A percentile compares a stretch with the other conserved stretches of the same genome.
Conservation (phyloP, 495 filamentous ascomycete genomes). For the Clohesyomyces aquaticus region DNA sequence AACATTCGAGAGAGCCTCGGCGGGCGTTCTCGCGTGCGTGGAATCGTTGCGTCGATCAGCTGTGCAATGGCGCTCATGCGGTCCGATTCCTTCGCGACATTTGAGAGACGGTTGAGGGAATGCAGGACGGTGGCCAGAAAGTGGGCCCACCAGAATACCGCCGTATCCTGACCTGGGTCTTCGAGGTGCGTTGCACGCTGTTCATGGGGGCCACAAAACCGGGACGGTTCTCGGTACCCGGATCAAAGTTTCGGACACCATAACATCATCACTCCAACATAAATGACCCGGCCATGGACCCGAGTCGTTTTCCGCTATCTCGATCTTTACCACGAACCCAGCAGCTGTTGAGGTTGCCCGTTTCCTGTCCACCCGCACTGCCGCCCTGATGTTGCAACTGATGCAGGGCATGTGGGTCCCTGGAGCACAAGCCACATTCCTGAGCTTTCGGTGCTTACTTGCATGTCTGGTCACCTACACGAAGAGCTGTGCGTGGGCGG, state of each 20-base stretch:
- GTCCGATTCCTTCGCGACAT: neutral
- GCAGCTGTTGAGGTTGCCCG: neutral
- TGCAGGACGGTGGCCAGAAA: too few species aligned
- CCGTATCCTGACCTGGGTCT: too few species aligned
- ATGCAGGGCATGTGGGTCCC: neutral
- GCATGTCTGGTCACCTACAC: too few species aligned
- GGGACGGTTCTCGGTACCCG: too few species aligned
- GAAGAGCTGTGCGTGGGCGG: too few species aligned
- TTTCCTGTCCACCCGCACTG: neutral
- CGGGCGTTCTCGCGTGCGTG: neutral
- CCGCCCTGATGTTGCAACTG: neutral
- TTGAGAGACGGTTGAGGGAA: too few species aligned
- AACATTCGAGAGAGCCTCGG: neutral
- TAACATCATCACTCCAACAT: neutral
- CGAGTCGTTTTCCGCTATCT: neutral
- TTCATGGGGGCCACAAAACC: too few species aligned
- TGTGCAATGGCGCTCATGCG: neutral
- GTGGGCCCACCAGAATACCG: too few species aligned
- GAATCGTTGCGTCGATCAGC: neutral
- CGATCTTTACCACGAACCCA: too few species aligned
- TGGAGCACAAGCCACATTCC: conserved; percentile 3
- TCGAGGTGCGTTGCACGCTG: too few species aligned
- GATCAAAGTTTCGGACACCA: too few species aligned
- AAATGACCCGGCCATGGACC: neutral
- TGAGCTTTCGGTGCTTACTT: too few species aligned